Evolutionary conservation across 768 basidiomycete genomes (phyloP).

Genomic region (Leccinum variicolor): DNA sequence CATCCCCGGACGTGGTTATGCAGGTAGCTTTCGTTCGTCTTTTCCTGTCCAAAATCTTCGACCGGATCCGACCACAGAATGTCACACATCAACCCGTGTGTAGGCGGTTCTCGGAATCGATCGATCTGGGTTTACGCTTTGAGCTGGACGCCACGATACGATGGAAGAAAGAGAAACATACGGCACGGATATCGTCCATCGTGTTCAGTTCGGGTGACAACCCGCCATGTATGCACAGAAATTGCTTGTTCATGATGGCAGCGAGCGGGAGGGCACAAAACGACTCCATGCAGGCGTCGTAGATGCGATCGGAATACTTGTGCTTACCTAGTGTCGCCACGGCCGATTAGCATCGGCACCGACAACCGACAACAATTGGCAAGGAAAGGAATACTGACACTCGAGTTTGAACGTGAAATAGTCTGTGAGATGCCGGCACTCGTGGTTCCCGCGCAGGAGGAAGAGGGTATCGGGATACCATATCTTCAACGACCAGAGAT

Average conservation of each 20-base stretch:
- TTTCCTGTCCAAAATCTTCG: slow-evolving; percentile 96
- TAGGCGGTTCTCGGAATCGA: slow-evolving; percentile 97
- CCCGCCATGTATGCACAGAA: slow-evolving; percentile 97
- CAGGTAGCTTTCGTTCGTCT: slow-evolving; percentile 83
- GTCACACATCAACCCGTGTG: slow-evolving; percentile 97
- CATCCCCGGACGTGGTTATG: slow-evolving; percentile 98
- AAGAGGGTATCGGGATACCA: slow-evolving; percentile 98
- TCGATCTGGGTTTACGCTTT: slow-evolving; percentile 61
- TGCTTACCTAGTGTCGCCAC: slow-evolving; percentile 71
- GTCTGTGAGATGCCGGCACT: slow-evolving; percentile 97
- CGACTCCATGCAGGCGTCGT: slow-evolving; percentile 97
- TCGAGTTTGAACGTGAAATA: slow-evolving; percentile 99
- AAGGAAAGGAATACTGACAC: slow-evolving; percentile 51
- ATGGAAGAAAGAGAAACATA: slow-evolving; percentile 37
- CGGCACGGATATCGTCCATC: slow-evolving; percentile 88
- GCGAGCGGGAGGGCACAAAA: slow-evolving; percentile 95
- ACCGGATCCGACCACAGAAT: slow-evolving; percentile 98
- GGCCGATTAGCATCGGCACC: neutral
- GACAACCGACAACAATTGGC: too few relatives aligned
- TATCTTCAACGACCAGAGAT: slow-evolving; percentile 98
- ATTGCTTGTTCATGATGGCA: slow-evolving; percentile 99
- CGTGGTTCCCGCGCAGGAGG: slow-evolving; percentile 96
- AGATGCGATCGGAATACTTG: slow-evolving; percentile 95
- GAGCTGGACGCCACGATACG: neutral
- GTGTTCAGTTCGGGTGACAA: slow-evolving; percentile 94